Base-by-base conservation (phyloP, 768 basidiomycete genomes). In the Mycena amicta region DNA sequence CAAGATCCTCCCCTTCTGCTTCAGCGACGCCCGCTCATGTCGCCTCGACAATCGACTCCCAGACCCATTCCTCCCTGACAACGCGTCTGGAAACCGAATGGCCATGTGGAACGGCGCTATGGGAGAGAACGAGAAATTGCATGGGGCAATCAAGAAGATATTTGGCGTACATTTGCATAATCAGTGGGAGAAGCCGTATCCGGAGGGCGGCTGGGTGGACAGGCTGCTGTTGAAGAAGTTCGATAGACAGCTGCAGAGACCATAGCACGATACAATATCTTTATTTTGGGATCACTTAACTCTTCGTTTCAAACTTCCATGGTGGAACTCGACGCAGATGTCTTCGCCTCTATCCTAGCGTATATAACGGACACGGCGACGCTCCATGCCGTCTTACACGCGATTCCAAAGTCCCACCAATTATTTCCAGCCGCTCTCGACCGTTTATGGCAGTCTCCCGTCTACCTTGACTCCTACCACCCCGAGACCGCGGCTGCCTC, bases 151-250 rank as follows among this genome's bases (percentile, higher is more conserved):
- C 27, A 73, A 76, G 16, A 87, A 90, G 58, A 81, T 96, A 13
- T 99, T 96, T 75, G 83, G 87, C 0, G 83, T 98, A 31, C 96
- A 98, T 74, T 69, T 98, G 66, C 96, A 98, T 71, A 97, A 98
- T 72, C 94, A 94, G 72, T 98, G 96, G 95, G 83, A 89, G 52
- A 97, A 94, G 77, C 73, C 74, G 50, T 98, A 90, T 69, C 95
- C 96, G 0, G 68, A 71, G 18, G 83, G 77, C 2, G 96, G 96
- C 0, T 98, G 95, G 95, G 87, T 99, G 4, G 86, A 92, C 56
- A 77, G 90, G 66, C 66, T 97, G 63, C 72, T 98, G 62, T 71
- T 95, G 70, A 76, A 73, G 62, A 76, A 78, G 68, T 90, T 90
- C 62, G 86, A 90, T 53, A 61, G 57, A 53, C 74, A 70, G 62